Evolutionary conservation across 805 yeast species (phyloP).

Genomic region (Komagataella populi): DNA sequence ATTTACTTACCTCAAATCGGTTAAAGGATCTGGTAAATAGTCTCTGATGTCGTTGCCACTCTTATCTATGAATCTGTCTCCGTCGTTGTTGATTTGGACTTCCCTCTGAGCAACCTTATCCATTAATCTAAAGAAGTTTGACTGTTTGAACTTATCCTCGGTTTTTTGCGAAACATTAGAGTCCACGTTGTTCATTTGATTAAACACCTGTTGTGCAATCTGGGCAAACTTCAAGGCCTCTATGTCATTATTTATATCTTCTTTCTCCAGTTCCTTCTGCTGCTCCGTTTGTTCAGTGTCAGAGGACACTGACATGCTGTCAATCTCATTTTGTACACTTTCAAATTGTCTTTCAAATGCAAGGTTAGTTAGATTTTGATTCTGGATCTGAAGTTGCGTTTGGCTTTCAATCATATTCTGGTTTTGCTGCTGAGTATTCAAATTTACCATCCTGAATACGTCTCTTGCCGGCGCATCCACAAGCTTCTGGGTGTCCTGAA

Average conservation of each 20-base stretch:
- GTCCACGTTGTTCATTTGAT: conserved; percentile 19
- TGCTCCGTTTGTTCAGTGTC: conserved; percentile 4
- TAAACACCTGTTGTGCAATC: conserved; percentile 22
- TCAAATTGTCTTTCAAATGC: conserved; percentile 14
- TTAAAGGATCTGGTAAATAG: conserved; percentile 14
- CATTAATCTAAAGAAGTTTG: conserved; percentile 28
- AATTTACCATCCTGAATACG: neutral
- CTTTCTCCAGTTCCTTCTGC: neutral
- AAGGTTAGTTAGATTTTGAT: neutral
- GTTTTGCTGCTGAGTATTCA: neutral
- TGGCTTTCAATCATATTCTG: neutral
- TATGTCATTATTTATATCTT: conserved; percentile 9
- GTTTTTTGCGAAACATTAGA: conserved; percentile 16
- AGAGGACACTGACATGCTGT: neutral
- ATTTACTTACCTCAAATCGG: conserved; percentile 6
- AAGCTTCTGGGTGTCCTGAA: neutral
- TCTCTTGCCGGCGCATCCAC: neutral
- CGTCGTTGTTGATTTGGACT: conserved; percentile 21
- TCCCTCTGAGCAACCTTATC: conserved; percentile 21
- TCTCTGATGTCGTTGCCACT: conserved; percentile 23
- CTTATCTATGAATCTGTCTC: conserved; percentile 21
- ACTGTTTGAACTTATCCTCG: conserved; percentile 21
- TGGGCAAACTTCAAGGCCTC: conserved; percentile 23
- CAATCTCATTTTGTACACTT: conserved; percentile 14
- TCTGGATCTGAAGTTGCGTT: neutral